Conservation (phyloP, 768 basidiomycete species). For the Podaxis sp. region DNA sequence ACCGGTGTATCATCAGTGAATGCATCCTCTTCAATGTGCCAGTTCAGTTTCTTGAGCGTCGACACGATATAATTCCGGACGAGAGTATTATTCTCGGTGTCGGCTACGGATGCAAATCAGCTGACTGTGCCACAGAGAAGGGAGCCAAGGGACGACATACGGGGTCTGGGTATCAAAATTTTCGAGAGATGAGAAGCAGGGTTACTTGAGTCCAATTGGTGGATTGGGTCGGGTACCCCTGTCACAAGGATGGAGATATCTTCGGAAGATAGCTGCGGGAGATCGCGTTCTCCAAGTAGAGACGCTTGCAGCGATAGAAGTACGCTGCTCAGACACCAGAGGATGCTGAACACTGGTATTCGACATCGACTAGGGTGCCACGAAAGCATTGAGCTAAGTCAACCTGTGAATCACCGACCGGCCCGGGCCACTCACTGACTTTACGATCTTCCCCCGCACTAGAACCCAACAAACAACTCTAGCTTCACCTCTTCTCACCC, state of each 20-base stretch:
- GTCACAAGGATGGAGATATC: slow-evolving; percentile 52
- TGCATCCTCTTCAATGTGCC: slow-evolving; percentile 85
- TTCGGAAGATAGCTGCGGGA: slow-evolving; percentile 46
- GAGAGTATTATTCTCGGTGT: slow-evolving; percentile 73
- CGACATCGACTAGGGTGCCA: slow-evolving; percentile 13
- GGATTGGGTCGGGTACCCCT: slow-evolving; percentile 57
- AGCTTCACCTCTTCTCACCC: neutral
- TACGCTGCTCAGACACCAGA: slow-evolving; percentile 25
- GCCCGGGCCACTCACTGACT: neutral
- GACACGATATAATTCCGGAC: slow-evolving; percentile 83
- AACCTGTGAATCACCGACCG: neutral
- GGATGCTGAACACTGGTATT: slow-evolving; percentile 17
- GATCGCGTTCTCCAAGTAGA: slow-evolving; percentile 39
- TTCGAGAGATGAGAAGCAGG: slow-evolving; percentile 75
- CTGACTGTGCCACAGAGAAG: slow-evolving; percentile 1
- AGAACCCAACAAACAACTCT: neutral
- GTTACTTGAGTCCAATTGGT: slow-evolving; percentile 65
- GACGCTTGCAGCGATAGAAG: slow-evolving; percentile 36
- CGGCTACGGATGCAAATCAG: slow-evolving; percentile 41
- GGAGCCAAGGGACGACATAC: slow-evolving; percentile 41
- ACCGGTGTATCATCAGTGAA: slow-evolving; percentile 83
- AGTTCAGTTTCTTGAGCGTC: slow-evolving; percentile 68
- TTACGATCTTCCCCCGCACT: neutral
- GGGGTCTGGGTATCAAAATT: slow-evolving; percentile 81
- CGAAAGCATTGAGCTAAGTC: slow-evolving; percentile 13